Evolutionary conservation across 257 asterid species (phyloP).

Genomic region (Primulina huaijiensis): DNA sequence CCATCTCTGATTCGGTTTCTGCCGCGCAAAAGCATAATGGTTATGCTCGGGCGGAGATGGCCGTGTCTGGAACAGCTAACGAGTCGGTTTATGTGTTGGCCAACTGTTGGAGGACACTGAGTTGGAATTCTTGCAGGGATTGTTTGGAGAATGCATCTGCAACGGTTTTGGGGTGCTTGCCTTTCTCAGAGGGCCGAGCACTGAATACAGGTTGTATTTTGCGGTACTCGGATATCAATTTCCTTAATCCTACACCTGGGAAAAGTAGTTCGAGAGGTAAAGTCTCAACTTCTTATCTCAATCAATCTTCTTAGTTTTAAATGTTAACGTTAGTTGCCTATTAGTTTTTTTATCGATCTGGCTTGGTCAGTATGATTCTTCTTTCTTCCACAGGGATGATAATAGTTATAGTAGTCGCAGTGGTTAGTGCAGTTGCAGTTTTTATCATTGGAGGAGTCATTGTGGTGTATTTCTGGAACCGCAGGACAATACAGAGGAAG

Average conservation of each 20-base stretch:
- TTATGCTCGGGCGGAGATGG: constrained; percentile 39
- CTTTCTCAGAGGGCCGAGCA: constrained; percentile 61
- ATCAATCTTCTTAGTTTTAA: no score
- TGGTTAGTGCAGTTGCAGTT: constrained; percentile 53
- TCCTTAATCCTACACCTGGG: constrained; percentile 50
- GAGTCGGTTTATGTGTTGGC: constrained; percentile 53
- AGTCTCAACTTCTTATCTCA: neutral
- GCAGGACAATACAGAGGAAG: constrained; percentile 53
- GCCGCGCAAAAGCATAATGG: constrained; percentile 44
- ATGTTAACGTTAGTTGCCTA: neutral
- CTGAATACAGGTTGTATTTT: constrained; percentile 65
- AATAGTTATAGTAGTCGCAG: constrained; percentile 42
- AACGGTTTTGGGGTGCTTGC: constrained; percentile 49
- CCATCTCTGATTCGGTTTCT: constrained; percentile 39
- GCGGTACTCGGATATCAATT: constrained; percentile 59
- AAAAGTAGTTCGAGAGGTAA: constrained; percentile 65
- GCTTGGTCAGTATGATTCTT: constrained; percentile 10
- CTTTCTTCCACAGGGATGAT: constrained; percentile 44
- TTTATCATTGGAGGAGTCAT: constrained; percentile 43
- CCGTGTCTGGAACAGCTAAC: constrained; percentile 26
- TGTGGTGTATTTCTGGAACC: constrained; percentile 55
- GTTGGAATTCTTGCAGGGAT: constrained; percentile 39
- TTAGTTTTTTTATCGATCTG: neutral
- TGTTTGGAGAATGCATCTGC: constrained; percentile 57
- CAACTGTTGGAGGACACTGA: constrained; percentile 60